Percentiles rank a stretch among this genome's conserved stretches.
These are phyloP conservation scores for Themeda triandra DNA, from an alignment of 176 grass and related monocot species.

Conservation along the genomic window DNA sequence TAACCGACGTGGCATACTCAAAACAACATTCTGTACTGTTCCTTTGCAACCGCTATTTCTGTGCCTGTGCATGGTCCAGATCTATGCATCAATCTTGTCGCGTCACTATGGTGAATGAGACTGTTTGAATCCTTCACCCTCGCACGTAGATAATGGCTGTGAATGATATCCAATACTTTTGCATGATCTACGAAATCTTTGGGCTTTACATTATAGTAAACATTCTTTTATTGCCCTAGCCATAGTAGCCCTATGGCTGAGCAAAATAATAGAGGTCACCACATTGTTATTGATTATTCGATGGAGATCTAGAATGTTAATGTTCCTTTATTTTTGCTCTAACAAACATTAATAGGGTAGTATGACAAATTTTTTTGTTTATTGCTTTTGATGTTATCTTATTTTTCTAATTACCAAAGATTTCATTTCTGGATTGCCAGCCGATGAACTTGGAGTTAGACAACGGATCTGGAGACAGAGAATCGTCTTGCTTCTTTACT, in stretches of 20 bases:
- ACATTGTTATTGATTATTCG: not conserved
- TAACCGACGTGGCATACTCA: not conserved
- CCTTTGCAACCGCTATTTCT: not conserved
- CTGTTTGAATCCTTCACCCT: not conserved
- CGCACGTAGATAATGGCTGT: not conserved
- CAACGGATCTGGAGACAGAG: conserved; percentile 91
- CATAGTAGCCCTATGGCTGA: not conserved
- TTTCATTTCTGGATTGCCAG: not conserved
- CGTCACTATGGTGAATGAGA: not conserved
- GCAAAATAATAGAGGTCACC: not conserved
- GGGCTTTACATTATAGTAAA: not conserved
- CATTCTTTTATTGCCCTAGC: not conserved
- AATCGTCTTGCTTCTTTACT: conserved; percentile 72
- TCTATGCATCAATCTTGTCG: not conserved
- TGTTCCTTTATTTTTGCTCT: not conserved
- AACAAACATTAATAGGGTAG: not conserved
- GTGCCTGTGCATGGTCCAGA: not conserved
- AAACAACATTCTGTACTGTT: not conserved
- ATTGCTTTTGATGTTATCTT: not conserved
- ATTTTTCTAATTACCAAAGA: not conserved
- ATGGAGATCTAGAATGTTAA: not conserved
- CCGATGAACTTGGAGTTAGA: not conserved
- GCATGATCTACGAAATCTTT: too few species aligned
- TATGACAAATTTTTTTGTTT: not conserved
- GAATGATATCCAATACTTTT: too few species aligned